A percentile compares a stretch with the other conserved stretches of the same genome.
Conservation (phyloP, 148 eudicot species). For the Camellia lanceoleosa region DNA sequence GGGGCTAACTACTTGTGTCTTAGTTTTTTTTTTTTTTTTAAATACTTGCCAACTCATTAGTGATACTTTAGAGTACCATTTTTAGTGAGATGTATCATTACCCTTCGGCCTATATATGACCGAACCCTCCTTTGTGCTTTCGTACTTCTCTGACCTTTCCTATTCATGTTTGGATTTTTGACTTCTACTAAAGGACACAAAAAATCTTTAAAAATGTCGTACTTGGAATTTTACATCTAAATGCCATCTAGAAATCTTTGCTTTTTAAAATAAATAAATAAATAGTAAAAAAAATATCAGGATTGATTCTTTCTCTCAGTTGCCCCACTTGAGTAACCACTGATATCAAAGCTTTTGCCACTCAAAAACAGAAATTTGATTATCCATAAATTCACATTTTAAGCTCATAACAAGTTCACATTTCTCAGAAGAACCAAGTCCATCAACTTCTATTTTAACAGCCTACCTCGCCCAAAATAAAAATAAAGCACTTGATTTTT, state of each 20-base stretch:
- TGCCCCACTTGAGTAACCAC: not conserved
- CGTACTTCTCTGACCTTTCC: not conserved
- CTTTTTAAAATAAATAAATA: too few species aligned
- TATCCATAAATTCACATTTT: not conserved
- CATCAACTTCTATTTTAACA: too few species aligned
- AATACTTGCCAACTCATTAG: too few species aligned
- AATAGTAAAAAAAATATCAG: not conserved
- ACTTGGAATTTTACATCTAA: not conserved
- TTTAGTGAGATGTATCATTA: too few species aligned
- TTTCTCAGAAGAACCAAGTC: too few species aligned
- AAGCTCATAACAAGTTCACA: not conserved
- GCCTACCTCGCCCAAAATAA: too few species aligned
- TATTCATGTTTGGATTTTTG: not conserved
- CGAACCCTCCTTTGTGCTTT: not conserved
- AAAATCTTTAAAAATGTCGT: not conserved
- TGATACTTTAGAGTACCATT: too few species aligned
- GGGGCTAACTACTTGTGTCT: too few species aligned
- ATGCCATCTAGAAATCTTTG: not conserved
- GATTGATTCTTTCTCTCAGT: not conserved
- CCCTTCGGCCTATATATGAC: not conserved
- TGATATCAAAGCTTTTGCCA: not conserved
- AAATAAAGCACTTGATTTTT: too few species aligned
- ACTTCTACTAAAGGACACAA: not conserved
- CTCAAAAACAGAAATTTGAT: not conserved
- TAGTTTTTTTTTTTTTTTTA: too few species aligned